Evolutionary conservation across 192 early-diverging fungal species (phyloP).

Genomic region (Coemansia sp.): DNA sequence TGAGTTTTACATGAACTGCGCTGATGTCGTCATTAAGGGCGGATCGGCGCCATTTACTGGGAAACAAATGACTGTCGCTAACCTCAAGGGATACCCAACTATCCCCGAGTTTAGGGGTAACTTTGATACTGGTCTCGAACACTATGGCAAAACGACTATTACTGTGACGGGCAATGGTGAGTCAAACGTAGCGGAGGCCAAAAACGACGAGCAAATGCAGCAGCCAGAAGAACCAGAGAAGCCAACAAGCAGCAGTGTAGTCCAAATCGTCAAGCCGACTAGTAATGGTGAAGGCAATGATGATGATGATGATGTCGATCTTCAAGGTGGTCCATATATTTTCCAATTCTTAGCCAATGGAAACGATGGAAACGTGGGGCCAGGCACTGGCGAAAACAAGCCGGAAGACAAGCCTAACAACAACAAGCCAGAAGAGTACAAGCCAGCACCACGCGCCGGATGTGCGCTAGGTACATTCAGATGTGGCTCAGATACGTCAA

Average conservation of each 20-base stretch:
- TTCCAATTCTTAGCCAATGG: neutral
- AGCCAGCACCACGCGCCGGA: neutral
- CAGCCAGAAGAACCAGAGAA: neutral
- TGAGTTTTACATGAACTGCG: slow-evolving; percentile 65
- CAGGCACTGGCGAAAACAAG: neutral
- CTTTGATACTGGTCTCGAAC: slow-evolving; percentile 16
- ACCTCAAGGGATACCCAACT: slow-evolving; percentile 19
- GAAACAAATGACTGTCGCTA: slow-evolving; percentile 37
- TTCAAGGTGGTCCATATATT: neutral
- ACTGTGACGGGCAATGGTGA: slow-evolving; percentile 20
- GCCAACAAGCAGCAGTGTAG: neutral
- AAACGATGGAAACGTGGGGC: neutral
- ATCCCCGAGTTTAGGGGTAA: slow-evolving; percentile 33
- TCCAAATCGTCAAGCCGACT: neutral
- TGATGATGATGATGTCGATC: neutral
- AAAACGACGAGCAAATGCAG: neutral
- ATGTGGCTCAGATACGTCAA: slow-evolving; percentile 1
- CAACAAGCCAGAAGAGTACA: neutral
- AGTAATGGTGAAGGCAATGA: neutral
- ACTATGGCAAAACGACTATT: slow-evolving; percentile 14
- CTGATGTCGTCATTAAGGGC: slow-evolving; percentile 55
- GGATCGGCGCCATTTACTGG: slow-evolving; percentile 30
- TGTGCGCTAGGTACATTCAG: slow-evolving; percentile 5
- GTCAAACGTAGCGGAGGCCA: neutral
- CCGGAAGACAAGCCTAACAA: neutral